These are phyloP conservation scores for Phialophora macrospora DNA, from an alignment of 2,329 filamentous ascomycete species.

Conservation along the genomic window DNA sequence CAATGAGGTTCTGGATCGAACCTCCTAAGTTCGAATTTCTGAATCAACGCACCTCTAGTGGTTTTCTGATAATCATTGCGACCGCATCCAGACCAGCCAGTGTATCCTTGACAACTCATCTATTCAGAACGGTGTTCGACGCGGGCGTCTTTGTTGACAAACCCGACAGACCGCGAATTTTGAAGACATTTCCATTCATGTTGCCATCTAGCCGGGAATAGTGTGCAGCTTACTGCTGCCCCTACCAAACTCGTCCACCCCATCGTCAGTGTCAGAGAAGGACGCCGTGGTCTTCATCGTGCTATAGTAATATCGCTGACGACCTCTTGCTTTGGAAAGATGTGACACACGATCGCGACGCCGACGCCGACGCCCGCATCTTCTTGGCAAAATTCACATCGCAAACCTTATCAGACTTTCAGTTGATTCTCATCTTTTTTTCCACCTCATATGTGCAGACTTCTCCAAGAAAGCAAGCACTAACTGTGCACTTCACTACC, in stretches of 20 bases:
- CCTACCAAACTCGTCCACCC: not conserved
- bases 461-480: not conserved
- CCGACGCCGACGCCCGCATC: too few species aligned
- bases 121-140: not conserved
- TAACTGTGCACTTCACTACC: not conserved
- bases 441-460: not conserved
- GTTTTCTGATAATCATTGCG: slow-evolving; percentile 14
- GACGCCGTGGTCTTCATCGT: not conserved
- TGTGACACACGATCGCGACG: too few species aligned
- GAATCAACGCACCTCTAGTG: slow-evolving; percentile 36
- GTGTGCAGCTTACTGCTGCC: not conserved
- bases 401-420: not conserved
- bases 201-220: not conserved
- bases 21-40: slow-evolving; percentile 29
- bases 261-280: not conserved
- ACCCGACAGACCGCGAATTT: not conserved
- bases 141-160: too few species aligned
- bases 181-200: not conserved
- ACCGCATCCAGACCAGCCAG: slow-evolving; percentile 29
- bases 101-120: slow-evolving; percentile 26
- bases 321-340: too few species aligned
- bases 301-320: not conserved
- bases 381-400: not conserved
- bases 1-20: slow-evolving; percentile 38
- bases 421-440: not conserved